A percentile compares a stretch with the other conserved stretches of the same genome.
These are phyloP conservation scores for Apiotrichum mycotoxinovorans DNA, from an alignment of 1,284 basidiomycete species.

Conservation along the genomic window DNA sequence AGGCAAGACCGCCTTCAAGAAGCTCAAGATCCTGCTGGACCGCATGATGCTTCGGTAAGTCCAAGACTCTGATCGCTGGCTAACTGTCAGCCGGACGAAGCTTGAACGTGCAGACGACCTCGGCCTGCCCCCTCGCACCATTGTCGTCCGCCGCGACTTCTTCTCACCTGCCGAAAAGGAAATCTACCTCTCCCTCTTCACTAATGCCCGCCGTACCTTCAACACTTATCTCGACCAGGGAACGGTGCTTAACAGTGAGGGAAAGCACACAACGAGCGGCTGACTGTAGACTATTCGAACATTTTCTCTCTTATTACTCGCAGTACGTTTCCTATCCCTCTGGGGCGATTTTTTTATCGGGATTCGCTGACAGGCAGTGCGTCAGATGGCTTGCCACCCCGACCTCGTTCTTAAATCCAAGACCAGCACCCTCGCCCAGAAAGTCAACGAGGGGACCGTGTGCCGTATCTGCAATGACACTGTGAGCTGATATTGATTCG, in stretches of 20 bases:
- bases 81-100: slow-evolving; percentile 52
- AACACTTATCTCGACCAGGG: slow-evolving; percentile 84
- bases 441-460: slow-evolving; percentile 64
- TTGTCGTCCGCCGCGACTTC: slow-evolving; percentile 82
- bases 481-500: slow-evolving; percentile 52
- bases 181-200: slow-evolving; percentile 86
- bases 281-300: slow-evolving; percentile 76
- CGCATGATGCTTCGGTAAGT: slow-evolving; percentile 84
- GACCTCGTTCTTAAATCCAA: slow-evolving; percentile 78
- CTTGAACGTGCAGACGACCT: slow-evolving; percentile 95
- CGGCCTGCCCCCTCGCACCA: slow-evolving; percentile 90
- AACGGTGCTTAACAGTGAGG: slow-evolving; percentile 84
- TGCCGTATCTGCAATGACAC: slow-evolving; percentile 96
- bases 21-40: slow-evolving; percentile 81
- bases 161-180: slow-evolving; percentile 98
- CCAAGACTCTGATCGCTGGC: not conserved
- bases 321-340: slow-evolving; percentile 29
- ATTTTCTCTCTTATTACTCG: slow-evolving; percentile 66
- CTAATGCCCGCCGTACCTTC: slow-evolving; percentile 89
- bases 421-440: slow-evolving; percentile 69
- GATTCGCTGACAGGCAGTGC: slow-evolving; percentile 54
- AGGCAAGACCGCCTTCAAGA: slow-evolving; percentile 80
- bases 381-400: slow-evolving; percentile 88
- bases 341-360: not conserved
- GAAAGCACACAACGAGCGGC: too few relatives aligned